Evolutionary conservation across 257 asterid genomes (phyloP), one percentile per base, ranked within the genome.

Genomic region (Coffea canephora): DNA sequence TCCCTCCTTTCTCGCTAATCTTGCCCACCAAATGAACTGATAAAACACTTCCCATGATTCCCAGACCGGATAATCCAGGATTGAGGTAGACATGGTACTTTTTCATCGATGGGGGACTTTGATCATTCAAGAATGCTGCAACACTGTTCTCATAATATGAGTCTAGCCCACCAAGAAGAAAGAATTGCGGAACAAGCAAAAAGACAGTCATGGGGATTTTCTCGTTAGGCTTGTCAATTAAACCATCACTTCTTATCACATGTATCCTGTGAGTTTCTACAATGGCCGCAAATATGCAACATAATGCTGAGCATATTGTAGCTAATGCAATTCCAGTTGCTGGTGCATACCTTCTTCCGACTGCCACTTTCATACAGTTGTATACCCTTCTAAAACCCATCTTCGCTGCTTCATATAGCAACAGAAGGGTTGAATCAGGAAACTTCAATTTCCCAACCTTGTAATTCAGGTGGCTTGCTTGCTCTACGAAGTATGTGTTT

Each of bases 401-500:
- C 61, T 69, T 81, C 34, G 69, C 69, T 21, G 45, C 10, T 48
- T 25, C 13, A 49, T 76, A 74, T 13, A 89, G 69, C 62, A 90
- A 75, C 8, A 86, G 79, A 64, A 90, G 68, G 25, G 77, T 69
- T 1, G 82, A 90, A 14, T 82, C 82, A 71, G 97, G 93, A 36
- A 88, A 78, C 25, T 77, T 89, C 86, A 88, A 77, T 61, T 80
- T 71, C 19, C 95, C 95, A 1, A 89, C 57, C 62, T 77, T 85
- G n/a, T 85, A 87, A 66, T 87, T 75, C 92, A 92, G 79, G 77
- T 81, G 73, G 23, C 68, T 89, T 5, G 92, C 90, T 86, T 91
- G 97, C 79, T 91, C 95, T 1, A 89, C 73, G 46, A 91, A 91
- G 89, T 90, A 91, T 8, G 94, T 91, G 80, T 84, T 90, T 71